Evolutionary conservation across 2,329 filamentous ascomycete species (phyloP).

Genomic region (Rhytidhysteron rufulum): DNA sequence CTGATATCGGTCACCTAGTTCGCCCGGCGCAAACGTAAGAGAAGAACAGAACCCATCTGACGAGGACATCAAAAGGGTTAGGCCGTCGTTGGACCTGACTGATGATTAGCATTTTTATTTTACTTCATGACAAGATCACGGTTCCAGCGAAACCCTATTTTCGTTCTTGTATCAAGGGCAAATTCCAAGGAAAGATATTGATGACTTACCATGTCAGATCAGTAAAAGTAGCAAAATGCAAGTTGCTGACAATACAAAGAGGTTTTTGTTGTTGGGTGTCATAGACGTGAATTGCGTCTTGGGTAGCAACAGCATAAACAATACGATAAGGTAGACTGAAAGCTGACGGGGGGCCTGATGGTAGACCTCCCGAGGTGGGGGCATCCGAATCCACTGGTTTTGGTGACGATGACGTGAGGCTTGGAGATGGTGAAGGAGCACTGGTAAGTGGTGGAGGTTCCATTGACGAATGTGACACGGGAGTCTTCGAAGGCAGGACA

Average conservation of each 20-base stretch:
- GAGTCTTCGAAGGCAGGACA: slow-evolving; percentile 52
- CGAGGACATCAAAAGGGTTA: slow-evolving; percentile 87
- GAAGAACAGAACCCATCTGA: slow-evolving; percentile 97
- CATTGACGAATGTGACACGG: slow-evolving; percentile 67
- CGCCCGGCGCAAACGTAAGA: slow-evolving; percentile 76
- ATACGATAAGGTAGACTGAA: slow-evolving; percentile 90
- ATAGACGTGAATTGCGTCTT: slow-evolving; percentile 91
- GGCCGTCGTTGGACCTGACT: slow-evolving; percentile 68
- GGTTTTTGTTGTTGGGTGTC: slow-evolving; percentile 96
- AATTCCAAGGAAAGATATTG: slow-evolving; percentile 3
- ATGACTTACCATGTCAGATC: slow-evolving; percentile 81
- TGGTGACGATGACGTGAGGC: slow-evolving; percentile 52
- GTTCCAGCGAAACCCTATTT: too few species aligned
- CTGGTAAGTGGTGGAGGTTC: slow-evolving; percentile 71
- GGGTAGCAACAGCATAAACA: slow-evolving; percentile 94
- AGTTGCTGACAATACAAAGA: slow-evolving; percentile 89
- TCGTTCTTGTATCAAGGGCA: too few species aligned
- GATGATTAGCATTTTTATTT: slow-evolving; percentile 23
- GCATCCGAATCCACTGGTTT: slow-evolving; percentile 49
- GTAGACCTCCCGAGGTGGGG: slow-evolving; percentile 52
- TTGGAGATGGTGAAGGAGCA: slow-evolving; percentile 46
- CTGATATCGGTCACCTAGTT: slow-evolving; percentile 78
- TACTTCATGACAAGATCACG: too few species aligned
- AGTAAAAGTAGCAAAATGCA: slow-evolving; percentile 96
- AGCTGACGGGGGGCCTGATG: slow-evolving; percentile 52